phyloP scores from a whole-genome alignment of 345 rosid species.

The Dipteronia sinensis region DNA sequence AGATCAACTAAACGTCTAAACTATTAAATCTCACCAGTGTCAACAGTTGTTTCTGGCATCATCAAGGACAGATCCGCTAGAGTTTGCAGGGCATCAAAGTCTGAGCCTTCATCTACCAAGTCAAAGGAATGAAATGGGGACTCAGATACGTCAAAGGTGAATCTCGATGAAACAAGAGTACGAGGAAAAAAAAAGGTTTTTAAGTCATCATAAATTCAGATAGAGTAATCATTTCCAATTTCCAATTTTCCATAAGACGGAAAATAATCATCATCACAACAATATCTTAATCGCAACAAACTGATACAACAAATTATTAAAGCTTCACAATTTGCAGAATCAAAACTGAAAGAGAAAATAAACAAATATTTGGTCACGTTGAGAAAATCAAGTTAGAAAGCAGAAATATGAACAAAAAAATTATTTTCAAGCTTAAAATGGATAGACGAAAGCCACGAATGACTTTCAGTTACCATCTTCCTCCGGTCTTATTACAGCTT shows the following conservation, averaged over 20 bases:
- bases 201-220: neutral
- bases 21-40: constrained; percentile 51
- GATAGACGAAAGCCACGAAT: neutral
- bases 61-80: constrained; percentile 73
- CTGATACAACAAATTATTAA: neutral
- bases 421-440: neutral
- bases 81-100: constrained; percentile 79
- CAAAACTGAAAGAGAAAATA: neutral
- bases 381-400: neutral
- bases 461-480: neutral
- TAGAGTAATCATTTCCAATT: neutral
- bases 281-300: neutral
- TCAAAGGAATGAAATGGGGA: constrained; percentile 15
- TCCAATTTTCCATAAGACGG: no score
- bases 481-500: neutral
- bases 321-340: constrained; percentile 2
- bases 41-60: constrained; percentile 69
- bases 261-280: neutral
- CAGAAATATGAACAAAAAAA: neutral
- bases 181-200: neutral
- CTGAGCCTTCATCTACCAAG: constrained; percentile 54
- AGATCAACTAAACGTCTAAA: constrained; percentile 6
- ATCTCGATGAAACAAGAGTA: constrained; percentile 8
- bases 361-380: neutral
- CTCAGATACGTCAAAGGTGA: constrained; percentile 15